Percentiles rank a stretch among this genome's conserved stretches.
These are phyloP conservation scores for Aplosporella prunicola DNA, from an alignment of 2,329 filamentous ascomycete genomes.

Conservation along the genomic window DNA sequence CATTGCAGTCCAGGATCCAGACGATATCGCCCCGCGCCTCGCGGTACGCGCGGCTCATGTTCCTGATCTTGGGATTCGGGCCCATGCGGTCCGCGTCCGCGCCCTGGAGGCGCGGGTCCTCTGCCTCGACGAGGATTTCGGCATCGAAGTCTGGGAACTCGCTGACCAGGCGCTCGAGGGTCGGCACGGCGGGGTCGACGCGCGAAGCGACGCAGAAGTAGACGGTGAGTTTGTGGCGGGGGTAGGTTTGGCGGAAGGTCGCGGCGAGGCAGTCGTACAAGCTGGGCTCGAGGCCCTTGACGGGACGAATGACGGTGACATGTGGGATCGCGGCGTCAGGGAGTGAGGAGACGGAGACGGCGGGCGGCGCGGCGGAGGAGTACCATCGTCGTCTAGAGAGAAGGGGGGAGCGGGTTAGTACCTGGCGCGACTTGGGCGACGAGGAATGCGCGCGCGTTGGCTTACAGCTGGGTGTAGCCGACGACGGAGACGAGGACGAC, in stretches of 20 bases:
- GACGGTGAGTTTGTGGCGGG: conserved; percentile 63
- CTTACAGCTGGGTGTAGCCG: conserved; percentile 52
- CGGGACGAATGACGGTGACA: conserved; percentile 83
- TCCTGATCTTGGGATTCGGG: conserved; percentile 96
- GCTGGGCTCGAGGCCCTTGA: conserved; percentile 82
- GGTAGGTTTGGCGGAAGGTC: conserved; percentile 75
- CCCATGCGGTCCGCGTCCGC: conserved; percentile 52
- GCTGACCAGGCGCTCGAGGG: conserved; percentile 59
- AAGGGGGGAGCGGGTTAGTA: conserved; percentile 6
- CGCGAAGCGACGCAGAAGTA: conserved; percentile 71
- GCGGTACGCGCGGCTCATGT: conserved; percentile 86
- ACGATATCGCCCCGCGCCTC: conserved; percentile 81
- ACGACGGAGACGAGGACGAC: conserved; percentile 49
- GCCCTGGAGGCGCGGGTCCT: conserved; percentile 61
- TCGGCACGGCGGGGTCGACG: conserved; percentile 65
- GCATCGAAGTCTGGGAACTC: conserved; percentile 67
- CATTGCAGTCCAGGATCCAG: conserved; percentile 94
- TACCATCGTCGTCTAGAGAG: conserved; percentile 51
- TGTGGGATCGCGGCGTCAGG: conserved; percentile 52
- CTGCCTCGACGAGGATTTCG: conserved; percentile 67
- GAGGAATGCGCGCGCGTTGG: conserved; percentile 5
- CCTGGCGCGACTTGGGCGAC: neutral
- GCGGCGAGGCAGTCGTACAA: conserved; percentile 89
- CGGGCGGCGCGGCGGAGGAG: conserved; percentile 35
- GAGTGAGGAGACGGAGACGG: conserved; percentile 30